Conservation (phyloP, 2,329 filamentous ascomycete genomes). For the Hypoxylon sp. region DNA sequence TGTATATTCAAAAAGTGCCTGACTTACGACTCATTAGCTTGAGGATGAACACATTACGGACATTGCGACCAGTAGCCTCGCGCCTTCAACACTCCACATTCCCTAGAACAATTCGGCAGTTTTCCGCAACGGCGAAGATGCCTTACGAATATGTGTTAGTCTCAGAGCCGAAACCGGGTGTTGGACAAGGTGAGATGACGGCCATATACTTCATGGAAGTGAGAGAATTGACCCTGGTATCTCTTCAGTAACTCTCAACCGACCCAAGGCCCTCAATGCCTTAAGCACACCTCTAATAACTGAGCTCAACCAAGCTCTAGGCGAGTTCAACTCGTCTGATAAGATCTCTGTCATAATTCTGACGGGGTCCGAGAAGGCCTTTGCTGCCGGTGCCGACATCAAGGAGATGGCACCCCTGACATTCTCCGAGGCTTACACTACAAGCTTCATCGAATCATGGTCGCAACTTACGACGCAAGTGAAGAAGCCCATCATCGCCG, state of each 20-base stretch:
- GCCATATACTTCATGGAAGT: conserved; percentile 2
- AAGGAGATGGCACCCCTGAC: conserved; percentile 97
- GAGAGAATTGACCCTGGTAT: conserved; percentile 27
- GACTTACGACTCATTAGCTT: conserved; percentile 18
- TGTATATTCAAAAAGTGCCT: conserved; percentile 6
- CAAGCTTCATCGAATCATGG: conserved; percentile 95
- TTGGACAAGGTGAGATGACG: conserved; percentile 76
- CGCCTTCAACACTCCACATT: conserved; percentile 66
- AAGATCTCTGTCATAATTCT: conserved; percentile 80
- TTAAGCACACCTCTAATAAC: conserved; percentile 88
- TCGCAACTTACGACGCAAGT: conserved; percentile 82
- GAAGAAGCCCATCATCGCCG: conserved; percentile 93
- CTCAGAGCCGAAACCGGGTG: conserved; percentile 84
- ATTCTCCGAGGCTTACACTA: conserved; percentile 86
- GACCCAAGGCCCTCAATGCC: conserved; percentile 94
- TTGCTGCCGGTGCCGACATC: conserved; percentile 96
- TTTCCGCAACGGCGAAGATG: conserved; percentile 55
- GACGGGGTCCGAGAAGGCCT: conserved; percentile 88
- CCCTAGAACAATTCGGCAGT: conserved; percentile 62
- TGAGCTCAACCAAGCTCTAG: conserved; percentile 85
- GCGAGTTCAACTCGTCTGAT: conserved; percentile 73
- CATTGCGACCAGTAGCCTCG: conserved; percentile 67
- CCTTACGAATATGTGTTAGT: conserved; percentile 84
- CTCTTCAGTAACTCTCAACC: conserved; percentile 82
- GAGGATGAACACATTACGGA: conserved; percentile 63